These are phyloP conservation scores for Exophiala bonariae DNA, from an alignment of 2,329 filamentous ascomycete genomes.

Conservation along the genomic window DNA sequence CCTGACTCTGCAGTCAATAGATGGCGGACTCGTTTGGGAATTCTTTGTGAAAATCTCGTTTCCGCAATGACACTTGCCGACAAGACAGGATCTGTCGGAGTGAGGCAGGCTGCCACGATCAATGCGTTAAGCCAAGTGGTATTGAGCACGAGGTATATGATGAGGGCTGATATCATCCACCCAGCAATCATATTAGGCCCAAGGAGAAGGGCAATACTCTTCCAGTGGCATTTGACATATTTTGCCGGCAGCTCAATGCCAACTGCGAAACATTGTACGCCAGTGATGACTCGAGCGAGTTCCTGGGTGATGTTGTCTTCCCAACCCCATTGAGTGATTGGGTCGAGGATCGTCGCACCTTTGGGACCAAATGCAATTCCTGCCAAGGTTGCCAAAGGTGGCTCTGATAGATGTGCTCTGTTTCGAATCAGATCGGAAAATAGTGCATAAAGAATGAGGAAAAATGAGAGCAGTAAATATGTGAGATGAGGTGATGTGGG, in stretches of 20 bases:
- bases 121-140: conserved; percentile 48
- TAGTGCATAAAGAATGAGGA: conserved; percentile 60
- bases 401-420: conserved; percentile 60
- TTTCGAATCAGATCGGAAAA: conserved; percentile 62
- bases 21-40: conserved; percentile 53
- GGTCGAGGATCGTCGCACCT: conserved; percentile 78
- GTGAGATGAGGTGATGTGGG: conserved; percentile 58
- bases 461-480: conserved; percentile 59
- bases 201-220: conserved; percentile 49
- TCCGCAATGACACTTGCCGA: conserved; percentile 55
- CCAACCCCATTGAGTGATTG: conserved; percentile 69
- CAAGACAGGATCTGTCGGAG: conserved; percentile 58
- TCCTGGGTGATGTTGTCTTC: conserved; percentile 85
- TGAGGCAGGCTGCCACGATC: conserved; percentile 55
- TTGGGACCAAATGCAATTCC: conserved; percentile 88
- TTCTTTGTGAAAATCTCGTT: conserved; percentile 52
- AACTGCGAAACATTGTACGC: conserved; percentile 89
- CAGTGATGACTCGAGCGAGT: conserved; percentile 83
- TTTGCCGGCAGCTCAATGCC: conserved; percentile 86
- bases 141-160: conserved; percentile 49
- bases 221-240: conserved; percentile 55
- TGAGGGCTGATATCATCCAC: conserved; percentile 61
- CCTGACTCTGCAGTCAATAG: conserved; percentile 56
- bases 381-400: conserved; percentile 69
- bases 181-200: conserved; percentile 54